Conservation (phyloP, 1,139 yeast genomes). For the Debaryomycetaceae sp. region DNA sequence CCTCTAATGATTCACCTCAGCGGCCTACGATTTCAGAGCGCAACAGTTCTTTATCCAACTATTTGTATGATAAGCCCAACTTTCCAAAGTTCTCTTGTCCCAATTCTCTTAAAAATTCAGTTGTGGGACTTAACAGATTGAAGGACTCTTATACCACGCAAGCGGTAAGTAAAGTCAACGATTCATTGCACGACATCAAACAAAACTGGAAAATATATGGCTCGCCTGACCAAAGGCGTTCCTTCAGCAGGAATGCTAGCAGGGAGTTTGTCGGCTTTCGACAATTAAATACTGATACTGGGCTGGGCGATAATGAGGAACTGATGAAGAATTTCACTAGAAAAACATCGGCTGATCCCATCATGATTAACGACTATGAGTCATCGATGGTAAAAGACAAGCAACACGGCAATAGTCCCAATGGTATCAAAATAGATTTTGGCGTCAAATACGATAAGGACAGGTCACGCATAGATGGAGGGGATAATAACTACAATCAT, state of each 20-base stretch:
- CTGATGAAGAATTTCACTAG: too few species aligned
- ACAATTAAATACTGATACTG: too few species aligned
- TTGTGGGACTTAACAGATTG: constrained; percentile 38
- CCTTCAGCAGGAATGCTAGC: not conserved
- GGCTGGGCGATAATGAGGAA: too few species aligned
- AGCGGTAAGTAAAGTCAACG: not conserved
- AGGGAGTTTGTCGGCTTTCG: too few species aligned
- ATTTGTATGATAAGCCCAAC: constrained; percentile 24
- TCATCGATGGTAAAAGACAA: too few species aligned
- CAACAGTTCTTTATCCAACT: not conserved
- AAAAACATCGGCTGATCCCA: too few species aligned
- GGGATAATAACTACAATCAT: not conserved
- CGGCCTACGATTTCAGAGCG: not conserved
- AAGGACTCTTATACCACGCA: constrained; percentile 18
- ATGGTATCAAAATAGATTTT: not conserved
- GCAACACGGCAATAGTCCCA: not conserved
- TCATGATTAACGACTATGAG: too few species aligned
- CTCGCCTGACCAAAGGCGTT: not conserved
- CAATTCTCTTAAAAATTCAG: constrained; percentile 29
- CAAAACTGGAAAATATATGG: not conserved
- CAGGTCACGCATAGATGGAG: not conserved
- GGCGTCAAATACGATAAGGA: not conserved
- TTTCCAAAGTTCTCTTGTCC: constrained; percentile 32
- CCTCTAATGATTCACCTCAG: constrained; percentile 2
- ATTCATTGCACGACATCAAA: not conserved